Base-by-base conservation (phyloP, 805 yeast genomes). In the Starmerella davenportii region DNA sequence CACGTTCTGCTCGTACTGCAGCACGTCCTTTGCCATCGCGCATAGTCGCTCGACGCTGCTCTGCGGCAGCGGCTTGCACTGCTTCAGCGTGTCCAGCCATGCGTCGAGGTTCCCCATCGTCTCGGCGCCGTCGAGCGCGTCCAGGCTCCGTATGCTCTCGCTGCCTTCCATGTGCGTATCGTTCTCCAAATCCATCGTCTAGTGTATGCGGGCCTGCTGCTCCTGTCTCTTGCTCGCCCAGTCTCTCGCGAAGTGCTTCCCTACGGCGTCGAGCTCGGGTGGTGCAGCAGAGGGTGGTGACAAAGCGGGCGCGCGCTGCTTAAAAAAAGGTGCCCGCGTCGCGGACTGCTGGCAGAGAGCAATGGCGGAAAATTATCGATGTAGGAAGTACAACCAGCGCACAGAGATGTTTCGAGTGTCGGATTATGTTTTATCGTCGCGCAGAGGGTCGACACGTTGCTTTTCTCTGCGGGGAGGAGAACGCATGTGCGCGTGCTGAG, bases 1-100 rank as follows among this genome's bases (percentile, higher is more conserved):
- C 36, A 85, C 95, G 56, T 85, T 85, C 51, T 80, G 85, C 63
- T 85, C 95, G 50, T 74, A 76, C 57, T 81, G 92, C 51, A 85
- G 63, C 25, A 84, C 90, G 49, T 85, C 95, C 43, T 78, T 74
- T 25, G 93, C 94, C 93, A 82, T 80, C 45, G 72, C 74, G 57
- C 95, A 84, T 48, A 84, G 65, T 56, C 70, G 69, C 49, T 75
- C 74, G 24, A 84, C 90, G 44, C 80, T 82, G 34, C 72, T 75
- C 60, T 84, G 94, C 30, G 74, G 63, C 43, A 84, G 64, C n/a
- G 90, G 84, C 60, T 82, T 80, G 59, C 94, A 84, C 50, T 74
- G 70, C 40, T 76, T 62, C 49, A 85, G 64, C 53, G 74, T 78
- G 50, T 77, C 92, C 49, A 85, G 78, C 96, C 96, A 85, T 49